A percentile compares a stretch with the other conserved stretches of the same genome.
phyloP scores from a whole-genome alignment of 2,329 filamentous ascomycete genomes.

The Cryphonectria nitschkei region DNA sequence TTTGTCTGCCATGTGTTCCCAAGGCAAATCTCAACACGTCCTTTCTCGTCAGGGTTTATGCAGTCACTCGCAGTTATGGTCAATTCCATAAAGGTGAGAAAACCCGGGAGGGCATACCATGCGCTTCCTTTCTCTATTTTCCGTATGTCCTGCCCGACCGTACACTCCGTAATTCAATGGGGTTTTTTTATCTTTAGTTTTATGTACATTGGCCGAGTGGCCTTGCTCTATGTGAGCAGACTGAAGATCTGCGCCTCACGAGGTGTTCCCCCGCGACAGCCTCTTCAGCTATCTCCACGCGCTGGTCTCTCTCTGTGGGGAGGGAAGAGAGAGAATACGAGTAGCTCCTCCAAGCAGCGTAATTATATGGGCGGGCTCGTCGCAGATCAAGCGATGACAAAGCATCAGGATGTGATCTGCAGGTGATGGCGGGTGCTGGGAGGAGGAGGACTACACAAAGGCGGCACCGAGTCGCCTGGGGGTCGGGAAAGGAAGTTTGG shows the following conservation, averaged over 20 bases:
- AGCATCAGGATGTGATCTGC: not conserved
- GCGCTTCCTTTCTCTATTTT: slow-evolving; percentile 14
- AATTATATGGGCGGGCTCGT: not conserved
- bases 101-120: not conserved
- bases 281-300: not conserved
- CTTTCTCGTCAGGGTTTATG: not conserved
- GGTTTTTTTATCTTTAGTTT: not conserved
- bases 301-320: not conserved
- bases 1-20: not conserved
- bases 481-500: not conserved
- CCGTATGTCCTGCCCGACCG: not conserved
- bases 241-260: not conserved
- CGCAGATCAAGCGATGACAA: not conserved
- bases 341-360: slow-evolving; percentile 1
- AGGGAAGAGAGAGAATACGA: not conserved
- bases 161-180: slow-evolving; percentile 7
- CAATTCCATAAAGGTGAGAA: not conserved
- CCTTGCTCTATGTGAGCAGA: not conserved
- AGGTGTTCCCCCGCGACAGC: slow-evolving; percentile 3
- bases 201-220: slow-evolving; percentile 16
- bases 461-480: not conserved
- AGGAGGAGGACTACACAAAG: slow-evolving; percentile 7
- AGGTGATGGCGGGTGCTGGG: not conserved
- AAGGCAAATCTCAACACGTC: not conserved
- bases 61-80: not conserved